Base-by-base conservation (phyloP, 495 filamentous ascomycete species). In the Xylaria telfairii region DNA sequence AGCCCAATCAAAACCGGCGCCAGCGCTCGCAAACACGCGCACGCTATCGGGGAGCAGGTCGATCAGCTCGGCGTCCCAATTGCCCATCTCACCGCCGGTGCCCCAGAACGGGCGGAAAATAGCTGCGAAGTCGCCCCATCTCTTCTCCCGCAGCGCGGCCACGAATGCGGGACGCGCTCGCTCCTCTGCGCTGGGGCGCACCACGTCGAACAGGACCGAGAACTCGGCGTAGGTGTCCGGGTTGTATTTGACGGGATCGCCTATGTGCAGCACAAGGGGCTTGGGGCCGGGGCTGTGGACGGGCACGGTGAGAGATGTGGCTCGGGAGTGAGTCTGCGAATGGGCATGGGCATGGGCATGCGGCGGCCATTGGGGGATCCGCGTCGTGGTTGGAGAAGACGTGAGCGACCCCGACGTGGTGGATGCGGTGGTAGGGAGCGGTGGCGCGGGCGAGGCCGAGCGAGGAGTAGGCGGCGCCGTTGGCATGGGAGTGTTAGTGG, bases 1-100 rank as follows among this genome's bases (percentile, higher is more conserved):
- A 41, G 89, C 91, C 91, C 92, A 93, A 77, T 94, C 92, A 73
- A 90, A 93, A 4, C 91, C 92, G 17, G 92, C 90, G 15, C 91
- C 92, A 4, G 92, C 91, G 71, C 87, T 90, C 19, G 92, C 90
- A 79, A 89, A 92, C 2, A 93, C 86, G 75, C 85, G 89, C 71
- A 92, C 89, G 5, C 85, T 87, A 30, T 82, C 72, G 0, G 92
- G 92, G 15, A 95, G 81, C 41, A 93, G 75, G 4, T 81, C 77
- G 42, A 94, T 90, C 53, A 93, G 79, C 76, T 94, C 92, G 41
- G 81, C 80, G 75, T 94, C 91, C 92, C 92, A 95, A 59, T 83
- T 80, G 17, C 90, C 90, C 91, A 94, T 93, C 81, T 93, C 92
- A 13, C 88, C 89, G 4, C 91, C 91, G 0, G 88, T 92, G 64